Conservation (phyloP, 2,329 filamentous ascomycete genomes). For the Cordyceps tenuipes region DNA sequence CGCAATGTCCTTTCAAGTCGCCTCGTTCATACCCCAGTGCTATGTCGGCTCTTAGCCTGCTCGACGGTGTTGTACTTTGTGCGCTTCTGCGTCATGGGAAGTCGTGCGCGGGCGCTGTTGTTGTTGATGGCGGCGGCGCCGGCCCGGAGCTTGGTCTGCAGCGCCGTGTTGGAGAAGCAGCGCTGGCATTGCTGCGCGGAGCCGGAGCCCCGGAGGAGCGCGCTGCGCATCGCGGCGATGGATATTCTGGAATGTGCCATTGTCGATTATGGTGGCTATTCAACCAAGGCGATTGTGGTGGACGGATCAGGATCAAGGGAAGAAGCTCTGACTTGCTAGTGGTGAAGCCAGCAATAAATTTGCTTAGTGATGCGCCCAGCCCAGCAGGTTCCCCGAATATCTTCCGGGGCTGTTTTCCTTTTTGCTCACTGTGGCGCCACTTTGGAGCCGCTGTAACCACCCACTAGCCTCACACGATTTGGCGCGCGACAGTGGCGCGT, state of each 20-base stretch:
- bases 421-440: conserved; percentile 4
- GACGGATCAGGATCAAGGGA: not conserved
- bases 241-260: conserved; percentile 33
- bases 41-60: conserved; percentile 50
- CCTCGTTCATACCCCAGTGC: conserved; percentile 40
- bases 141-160: conserved; percentile 28
- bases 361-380: conserved; percentile 1
- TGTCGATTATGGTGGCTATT: conserved; percentile 1
- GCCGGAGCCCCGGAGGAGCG: conserved; percentile 23
- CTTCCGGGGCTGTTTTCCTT: not conserved
- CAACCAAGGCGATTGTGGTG: not conserved
- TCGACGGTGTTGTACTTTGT: conserved; percentile 46
- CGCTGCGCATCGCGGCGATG: conserved; percentile 28
- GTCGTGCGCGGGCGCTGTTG: conserved; percentile 23
- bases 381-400: conserved; percentile 6
- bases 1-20: not conserved
- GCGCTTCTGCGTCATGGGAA: conserved; percentile 29
- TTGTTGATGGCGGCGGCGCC: conserved; percentile 20
- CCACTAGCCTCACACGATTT: not conserved
- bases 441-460: not conserved
- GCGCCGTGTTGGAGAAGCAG: conserved; percentile 30
- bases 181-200: conserved; percentile 32
- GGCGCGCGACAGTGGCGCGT: not conserved
- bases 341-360: conserved; percentile 4
- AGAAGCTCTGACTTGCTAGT: not conserved